These are phyloP conservation scores for Cynanchum wilfordii DNA, from an alignment of 257 asterid species.

Conservation along the genomic window DNA sequence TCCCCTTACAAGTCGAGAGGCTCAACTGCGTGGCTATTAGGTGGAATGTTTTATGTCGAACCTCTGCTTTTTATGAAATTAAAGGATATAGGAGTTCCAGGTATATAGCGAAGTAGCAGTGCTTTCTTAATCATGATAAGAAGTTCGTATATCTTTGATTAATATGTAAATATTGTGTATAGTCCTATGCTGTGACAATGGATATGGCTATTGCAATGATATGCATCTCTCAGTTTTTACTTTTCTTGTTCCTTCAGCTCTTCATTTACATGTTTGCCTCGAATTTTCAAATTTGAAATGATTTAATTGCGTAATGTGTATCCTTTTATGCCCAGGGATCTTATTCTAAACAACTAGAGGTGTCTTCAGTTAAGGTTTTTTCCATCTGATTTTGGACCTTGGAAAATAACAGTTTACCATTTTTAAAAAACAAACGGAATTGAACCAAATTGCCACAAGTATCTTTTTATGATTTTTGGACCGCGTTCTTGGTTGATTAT, in stretches of 20 bases:
- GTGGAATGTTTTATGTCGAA: background rate
- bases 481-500: background rate
- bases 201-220: background rate
- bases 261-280: background rate
- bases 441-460: no score
- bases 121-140: background rate
- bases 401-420: background rate
- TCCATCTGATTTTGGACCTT: background rate
- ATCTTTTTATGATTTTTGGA: background rate
- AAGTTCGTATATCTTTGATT: background rate
- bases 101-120: background rate
- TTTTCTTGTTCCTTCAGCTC: background rate
- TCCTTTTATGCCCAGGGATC: background rate
- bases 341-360: background rate
- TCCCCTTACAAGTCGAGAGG: constrained; percentile 84
- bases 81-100: background rate
- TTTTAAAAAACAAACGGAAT: background rate
- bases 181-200: background rate
- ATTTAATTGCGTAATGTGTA: background rate
- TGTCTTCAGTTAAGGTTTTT: background rate
- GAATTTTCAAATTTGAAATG: background rate
- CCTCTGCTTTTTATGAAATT: background rate
- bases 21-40: constrained; percentile 54
- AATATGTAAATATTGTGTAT: constrained; percentile 4
- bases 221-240: background rate